Conservation (phyloP, 306 rosid species). For the Senna siamea region DNA sequence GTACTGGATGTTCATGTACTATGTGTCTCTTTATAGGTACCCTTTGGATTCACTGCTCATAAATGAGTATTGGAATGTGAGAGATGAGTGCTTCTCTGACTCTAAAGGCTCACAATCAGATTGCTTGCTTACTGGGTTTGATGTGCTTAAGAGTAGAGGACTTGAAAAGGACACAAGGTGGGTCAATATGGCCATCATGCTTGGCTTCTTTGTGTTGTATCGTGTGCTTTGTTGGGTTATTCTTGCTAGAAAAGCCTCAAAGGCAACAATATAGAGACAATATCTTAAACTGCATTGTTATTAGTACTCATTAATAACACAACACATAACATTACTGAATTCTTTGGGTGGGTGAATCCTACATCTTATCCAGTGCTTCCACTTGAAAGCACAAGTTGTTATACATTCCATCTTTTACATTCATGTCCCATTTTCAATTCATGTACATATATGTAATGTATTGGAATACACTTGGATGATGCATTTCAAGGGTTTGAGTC, state of each 20-base stretch:
- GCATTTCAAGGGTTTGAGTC: slow-evolving; percentile 38
- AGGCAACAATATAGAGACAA: slow-evolving; percentile 53
- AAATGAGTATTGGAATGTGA: slow-evolving; percentile 77
- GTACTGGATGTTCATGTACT: slow-evolving; percentile 93
- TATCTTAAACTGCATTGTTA: too few species aligned
- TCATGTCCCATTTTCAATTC: too few species aligned
- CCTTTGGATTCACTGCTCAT: slow-evolving; percentile 79
- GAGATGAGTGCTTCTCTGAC: slow-evolving; percentile 45
- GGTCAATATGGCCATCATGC: slow-evolving; percentile 77
- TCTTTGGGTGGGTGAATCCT: too few species aligned
- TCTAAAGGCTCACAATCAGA: not conserved
- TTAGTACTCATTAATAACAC: too few species aligned
- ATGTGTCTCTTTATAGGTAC: slow-evolving; percentile 85
- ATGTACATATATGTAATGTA: too few species aligned
- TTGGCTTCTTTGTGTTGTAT: slow-evolving; percentile 73
- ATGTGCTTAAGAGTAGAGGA: slow-evolving; percentile 81
- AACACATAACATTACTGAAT: too few species aligned
- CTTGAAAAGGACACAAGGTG: slow-evolving; percentile 73
- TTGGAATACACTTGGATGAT: too few species aligned
- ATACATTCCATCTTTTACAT: too few species aligned
- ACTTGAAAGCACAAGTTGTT: too few species aligned
- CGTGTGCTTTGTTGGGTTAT: slow-evolving; percentile 81
- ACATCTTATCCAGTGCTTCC: too few species aligned
- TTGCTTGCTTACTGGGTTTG: slow-evolving; percentile 62
- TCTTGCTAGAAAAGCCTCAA: slow-evolving; percentile 72